Evolutionary conservation across 805 yeast genomes (phyloP).

Genomic region (Sugiyamaella chiloensis): DNA sequence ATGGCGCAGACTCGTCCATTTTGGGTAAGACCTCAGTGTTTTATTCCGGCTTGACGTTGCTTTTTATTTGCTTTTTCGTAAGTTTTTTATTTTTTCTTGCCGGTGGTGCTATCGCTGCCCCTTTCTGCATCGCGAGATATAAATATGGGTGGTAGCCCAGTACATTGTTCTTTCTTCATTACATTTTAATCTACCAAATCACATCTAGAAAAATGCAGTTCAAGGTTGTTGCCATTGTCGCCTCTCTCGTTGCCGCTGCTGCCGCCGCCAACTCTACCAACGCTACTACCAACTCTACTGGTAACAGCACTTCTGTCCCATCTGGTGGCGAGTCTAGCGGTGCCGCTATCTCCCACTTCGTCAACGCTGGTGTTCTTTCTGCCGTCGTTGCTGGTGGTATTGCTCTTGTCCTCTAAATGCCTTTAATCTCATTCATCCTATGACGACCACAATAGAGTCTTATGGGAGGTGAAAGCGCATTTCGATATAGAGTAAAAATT

Average conservation of each 20-base stretch:
- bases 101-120: slow-evolving; percentile 3
- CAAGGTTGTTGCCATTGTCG: slow-evolving; percentile 27
- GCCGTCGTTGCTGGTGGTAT: slow-evolving; percentile 41
- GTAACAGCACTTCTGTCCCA: slow-evolving; percentile 26
- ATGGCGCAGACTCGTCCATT: slow-evolving; percentile 1
- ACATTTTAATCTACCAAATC: slow-evolving; percentile 6
- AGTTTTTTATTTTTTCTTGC: not conserved
- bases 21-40: slow-evolving; percentile 1
- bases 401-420: slow-evolving; percentile 36
- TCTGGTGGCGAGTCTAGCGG: slow-evolving; percentile 24
- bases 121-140: not conserved
- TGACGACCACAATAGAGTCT: too few relatives aligned
- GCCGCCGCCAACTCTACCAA: slow-evolving; percentile 25
- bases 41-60: slow-evolving; percentile 2
- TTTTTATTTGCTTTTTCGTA: not conserved
- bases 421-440: too few relatives aligned
- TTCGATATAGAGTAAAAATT: slow-evolving; percentile 1
- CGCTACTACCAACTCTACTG: slow-evolving; percentile 18
- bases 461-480: too few relatives aligned
- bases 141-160: slow-evolving; percentile 2
- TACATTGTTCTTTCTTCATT: slow-evolving; percentile 3
- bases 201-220: slow-evolving; percentile 34
- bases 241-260: slow-evolving; percentile 30
- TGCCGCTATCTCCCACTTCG: slow-evolving; percentile 32
- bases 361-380: slow-evolving; percentile 38